These are phyloP conservation scores for Metschnikowia picachoensis DNA, from an alignment of 805 yeast genomes.

Conservation along the genomic window DNA sequence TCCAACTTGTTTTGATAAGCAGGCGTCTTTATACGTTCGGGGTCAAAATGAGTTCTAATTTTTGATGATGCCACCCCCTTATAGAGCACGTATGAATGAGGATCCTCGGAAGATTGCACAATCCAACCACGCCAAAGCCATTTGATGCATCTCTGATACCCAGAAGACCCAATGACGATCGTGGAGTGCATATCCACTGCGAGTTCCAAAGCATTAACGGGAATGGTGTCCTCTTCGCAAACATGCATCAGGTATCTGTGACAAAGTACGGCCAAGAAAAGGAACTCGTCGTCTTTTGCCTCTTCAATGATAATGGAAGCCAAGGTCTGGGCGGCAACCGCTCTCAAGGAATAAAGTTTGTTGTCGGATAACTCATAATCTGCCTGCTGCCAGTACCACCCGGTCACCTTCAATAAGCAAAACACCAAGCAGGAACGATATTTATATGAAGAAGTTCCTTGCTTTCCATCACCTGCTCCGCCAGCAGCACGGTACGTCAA, in stretches of 20 bases:
- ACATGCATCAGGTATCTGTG: slow-evolving; percentile 67
- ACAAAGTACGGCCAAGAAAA: slow-evolving; percentile 73
- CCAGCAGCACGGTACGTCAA: slow-evolving; percentile 75
- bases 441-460: slow-evolving; percentile 52
- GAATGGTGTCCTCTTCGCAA: slow-evolving; percentile 56
- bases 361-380: slow-evolving; percentile 62
- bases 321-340: slow-evolving; percentile 66
- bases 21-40: slow-evolving; percentile 83
- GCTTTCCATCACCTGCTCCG: slow-evolving; percentile 60
- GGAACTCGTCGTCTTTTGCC: slow-evolving; percentile 53
- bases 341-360: slow-evolving; percentile 56
- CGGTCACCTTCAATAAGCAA: slow-evolving; percentile 68
- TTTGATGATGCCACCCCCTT: slow-evolving; percentile 53
- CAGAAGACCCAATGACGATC: slow-evolving; percentile 70
- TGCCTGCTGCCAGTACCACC: slow-evolving; percentile 69
- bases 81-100: slow-evolving; percentile 64
- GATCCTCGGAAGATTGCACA: slow-evolving; percentile 66
- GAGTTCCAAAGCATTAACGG: slow-evolving; percentile 74
- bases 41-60: slow-evolving; percentile 64
- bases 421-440: slow-evolving; percentile 69
- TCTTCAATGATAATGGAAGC: slow-evolving; percentile 68
- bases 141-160: slow-evolving; percentile 79
- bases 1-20: slow-evolving; percentile 74
- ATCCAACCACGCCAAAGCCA: slow-evolving; percentile 97
- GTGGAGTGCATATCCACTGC: slow-evolving; percentile 86